phyloP scores from a whole-genome alignment of 1,284 basidiomycete genomes.

The Schizopora paradoxa region DNA sequence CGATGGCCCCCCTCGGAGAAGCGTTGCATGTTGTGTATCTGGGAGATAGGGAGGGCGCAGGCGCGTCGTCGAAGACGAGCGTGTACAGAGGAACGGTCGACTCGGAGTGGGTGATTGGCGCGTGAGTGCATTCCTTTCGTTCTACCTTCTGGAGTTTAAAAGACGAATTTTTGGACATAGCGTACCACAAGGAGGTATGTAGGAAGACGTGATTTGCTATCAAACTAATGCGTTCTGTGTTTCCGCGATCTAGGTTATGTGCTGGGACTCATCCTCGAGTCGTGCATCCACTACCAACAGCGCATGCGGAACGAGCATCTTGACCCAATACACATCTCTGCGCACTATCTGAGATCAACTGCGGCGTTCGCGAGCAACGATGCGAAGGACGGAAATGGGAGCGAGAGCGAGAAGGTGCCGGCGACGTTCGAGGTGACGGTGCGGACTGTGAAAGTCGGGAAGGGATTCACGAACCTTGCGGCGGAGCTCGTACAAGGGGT shows the following conservation, averaged over 20 bases:
- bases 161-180: too few relatives aligned
- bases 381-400: too few relatives aligned
- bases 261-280: conserved; percentile 47
- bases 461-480: conserved; percentile 46
- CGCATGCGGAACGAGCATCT: conserved; percentile 38
- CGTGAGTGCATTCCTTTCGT: too few relatives aligned
- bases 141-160: too few relatives aligned
- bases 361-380: too few relatives aligned
- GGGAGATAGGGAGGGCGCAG: too few relatives aligned
- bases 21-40: too few relatives aligned
- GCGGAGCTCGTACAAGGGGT: conserved; percentile 56
- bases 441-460: conserved; percentile 43
- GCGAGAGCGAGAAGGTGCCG: too few relatives aligned
- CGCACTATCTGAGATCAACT: conserved; percentile 49
- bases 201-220: background rate
- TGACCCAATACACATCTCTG: conserved; percentile 54
- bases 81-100: too few relatives aligned
- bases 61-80: too few relatives aligned
- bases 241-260: conserved; percentile 42
- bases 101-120: too few relatives aligned
- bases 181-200: conserved; percentile 13
- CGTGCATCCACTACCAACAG: conserved; percentile 46
- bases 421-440: conserved; percentile 10
- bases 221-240: background rate
- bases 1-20: too few relatives aligned